A percentile compares a stretch with the other conserved stretches of the same genome.
Evolutionary conservation across 768 basidiomycete genomes (phyloP).

Genomic region (Gautieria morchelliformis): DNA sequence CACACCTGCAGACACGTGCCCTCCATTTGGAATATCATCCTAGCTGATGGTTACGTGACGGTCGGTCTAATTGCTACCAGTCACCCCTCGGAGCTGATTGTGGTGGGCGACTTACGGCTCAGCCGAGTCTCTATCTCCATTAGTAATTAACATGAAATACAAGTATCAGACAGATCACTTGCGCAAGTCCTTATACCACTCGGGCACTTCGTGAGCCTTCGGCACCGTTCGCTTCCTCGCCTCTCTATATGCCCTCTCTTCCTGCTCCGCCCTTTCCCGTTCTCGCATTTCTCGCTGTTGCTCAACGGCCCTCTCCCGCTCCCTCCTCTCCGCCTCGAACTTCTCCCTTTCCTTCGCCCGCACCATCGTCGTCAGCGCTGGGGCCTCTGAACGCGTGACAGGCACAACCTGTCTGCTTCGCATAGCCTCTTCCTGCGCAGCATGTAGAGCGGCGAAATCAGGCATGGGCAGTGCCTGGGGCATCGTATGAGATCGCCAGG

Average conservation of each 20-base stretch:
- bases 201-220: slow-evolving; percentile 62
- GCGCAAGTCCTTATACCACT: slow-evolving; percentile 67
- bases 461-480: slow-evolving; percentile 30
- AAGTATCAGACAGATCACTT: slow-evolving; percentile 21
- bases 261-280: slow-evolving; percentile 39
- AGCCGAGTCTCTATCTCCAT: background rate
- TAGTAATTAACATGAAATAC: background rate
- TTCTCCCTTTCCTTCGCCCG: slow-evolving; percentile 53
- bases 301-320: slow-evolving; percentile 46
- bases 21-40: background rate
- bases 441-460: slow-evolving; percentile 47
- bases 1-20: background rate
- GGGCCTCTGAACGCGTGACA: slow-evolving; percentile 34
- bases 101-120: background rate
- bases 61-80: background rate
- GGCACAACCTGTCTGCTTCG: slow-evolving; percentile 36
- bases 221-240: slow-evolving; percentile 54
- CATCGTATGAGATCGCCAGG: slow-evolving; percentile 13
- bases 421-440: slow-evolving; percentile 27
- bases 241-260: slow-evolving; percentile 53
- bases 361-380: slow-evolving; percentile 42
- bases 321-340: slow-evolving; percentile 50
- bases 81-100: background rate
- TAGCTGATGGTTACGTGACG: background rate
- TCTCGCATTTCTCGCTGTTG: slow-evolving; percentile 36